Percentiles rank a stretch among this genome's conserved stretches.
Conservation (phyloP, 2,329 filamentous ascomycete species). For the Falciphora oryzae region DNA sequence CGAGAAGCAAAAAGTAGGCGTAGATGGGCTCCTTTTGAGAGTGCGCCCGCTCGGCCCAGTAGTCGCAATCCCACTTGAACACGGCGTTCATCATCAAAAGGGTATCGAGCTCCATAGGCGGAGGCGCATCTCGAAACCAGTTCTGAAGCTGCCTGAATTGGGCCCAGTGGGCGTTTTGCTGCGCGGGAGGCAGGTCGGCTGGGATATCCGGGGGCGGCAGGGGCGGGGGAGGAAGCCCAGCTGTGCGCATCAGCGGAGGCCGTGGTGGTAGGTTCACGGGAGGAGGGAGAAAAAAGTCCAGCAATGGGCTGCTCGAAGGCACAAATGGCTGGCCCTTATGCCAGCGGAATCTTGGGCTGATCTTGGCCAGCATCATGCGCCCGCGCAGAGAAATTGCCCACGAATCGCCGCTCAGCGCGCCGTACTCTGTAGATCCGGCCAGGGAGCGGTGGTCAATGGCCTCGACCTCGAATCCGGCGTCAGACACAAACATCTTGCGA, state of each 20-base stretch:
- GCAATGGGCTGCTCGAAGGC: conserved; percentile 5
- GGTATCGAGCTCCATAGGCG: not conserved
- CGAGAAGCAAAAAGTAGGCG: conserved; percentile 9
- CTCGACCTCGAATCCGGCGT: not conserved
- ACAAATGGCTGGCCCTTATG: conserved; percentile 6
- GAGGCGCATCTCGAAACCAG: not conserved
- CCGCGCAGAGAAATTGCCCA: not conserved
- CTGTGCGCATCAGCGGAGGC: not conserved
- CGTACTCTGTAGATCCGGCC: not conserved
- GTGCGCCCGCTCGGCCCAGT: conserved; percentile 5
- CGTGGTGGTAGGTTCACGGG: not conserved
- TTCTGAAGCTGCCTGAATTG: not conserved
- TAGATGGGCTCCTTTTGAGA: conserved; percentile 6
- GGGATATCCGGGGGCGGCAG: not conserved
- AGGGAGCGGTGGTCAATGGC: not conserved
- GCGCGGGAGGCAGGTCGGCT: not conserved
- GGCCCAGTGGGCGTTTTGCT: not conserved
- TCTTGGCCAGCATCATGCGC: conserved; percentile 8
- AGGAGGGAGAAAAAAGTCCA: conserved; percentile 5
- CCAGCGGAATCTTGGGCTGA: conserved; percentile 4
- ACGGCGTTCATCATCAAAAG: not conserved
- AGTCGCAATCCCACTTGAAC: conserved; percentile 10
- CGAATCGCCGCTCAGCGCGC: not conserved
- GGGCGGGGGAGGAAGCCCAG: not conserved
- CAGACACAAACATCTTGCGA: not conserved